These are phyloP conservation scores for Mycena latifolia DNA, from an alignment of 768 basidiomycete genomes.

Conservation along the genomic window DNA sequence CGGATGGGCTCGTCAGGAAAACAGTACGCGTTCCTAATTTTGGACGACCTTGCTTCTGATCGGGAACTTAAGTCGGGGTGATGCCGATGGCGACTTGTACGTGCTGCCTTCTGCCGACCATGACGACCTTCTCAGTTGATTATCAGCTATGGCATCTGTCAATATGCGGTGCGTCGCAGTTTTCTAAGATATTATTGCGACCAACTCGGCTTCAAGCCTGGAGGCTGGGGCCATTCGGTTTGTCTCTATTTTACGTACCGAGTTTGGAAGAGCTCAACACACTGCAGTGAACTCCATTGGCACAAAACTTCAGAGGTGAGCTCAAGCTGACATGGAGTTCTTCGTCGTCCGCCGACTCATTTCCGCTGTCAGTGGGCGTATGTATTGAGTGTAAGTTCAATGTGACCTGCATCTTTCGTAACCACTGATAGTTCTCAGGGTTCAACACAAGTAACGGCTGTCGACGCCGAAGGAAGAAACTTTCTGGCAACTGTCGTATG, in stretches of 20 bases:
- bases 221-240: constrained; percentile 63
- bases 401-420: background rate
- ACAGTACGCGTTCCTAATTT: constrained; percentile 48
- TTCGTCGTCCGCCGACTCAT: constrained; percentile 21
- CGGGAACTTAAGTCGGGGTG: constrained; percentile 46
- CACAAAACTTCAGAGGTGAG: constrained; percentile 61
- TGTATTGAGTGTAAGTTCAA: constrained; percentile 45
- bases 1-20: constrained; percentile 72
- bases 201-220: constrained; percentile 34
- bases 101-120: constrained; percentile 20
- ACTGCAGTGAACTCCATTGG: constrained; percentile 64
- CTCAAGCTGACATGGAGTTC: background rate
- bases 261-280: constrained; percentile 1
- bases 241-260: constrained; percentile 5
- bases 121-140: constrained; percentile 15
- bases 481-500: constrained; percentile 63
- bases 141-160: constrained; percentile 56
- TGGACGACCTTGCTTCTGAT: background rate
- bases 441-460: constrained; percentile 59
- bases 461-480: constrained; percentile 62
- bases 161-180: constrained; percentile 54
- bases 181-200: background rate
- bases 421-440: constrained; percentile 47
- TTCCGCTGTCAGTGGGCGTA: constrained; percentile 60
- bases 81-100: constrained; percentile 66